phyloP scores from a whole-genome alignment of 2,329 filamentous ascomycete genomes.

The Plectosphaerella cucumerina region DNA sequence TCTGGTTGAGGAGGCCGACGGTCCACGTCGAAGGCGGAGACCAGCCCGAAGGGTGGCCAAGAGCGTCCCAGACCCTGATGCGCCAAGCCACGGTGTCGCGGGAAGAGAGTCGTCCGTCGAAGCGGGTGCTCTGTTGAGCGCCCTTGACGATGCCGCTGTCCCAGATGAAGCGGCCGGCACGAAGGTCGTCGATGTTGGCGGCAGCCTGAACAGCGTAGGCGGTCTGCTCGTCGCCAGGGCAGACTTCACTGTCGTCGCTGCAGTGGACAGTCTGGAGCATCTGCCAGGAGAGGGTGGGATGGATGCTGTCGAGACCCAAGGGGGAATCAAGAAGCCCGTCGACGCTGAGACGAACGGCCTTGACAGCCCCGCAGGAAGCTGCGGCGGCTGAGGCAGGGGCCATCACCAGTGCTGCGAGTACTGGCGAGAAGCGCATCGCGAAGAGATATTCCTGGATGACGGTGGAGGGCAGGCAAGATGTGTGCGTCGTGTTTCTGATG shows the following conservation, averaged over 20 bases:
- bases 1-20: constrained; percentile 4
- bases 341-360: constrained; percentile 5
- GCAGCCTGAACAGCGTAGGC: constrained; percentile 6
- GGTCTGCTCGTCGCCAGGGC: constrained; percentile 6
- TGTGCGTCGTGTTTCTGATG: too few species aligned
- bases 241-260: not conserved
- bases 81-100: constrained; percentile 5
- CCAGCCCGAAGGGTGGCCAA: constrained; percentile 3
- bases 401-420: not conserved
- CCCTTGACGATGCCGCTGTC: constrained; percentile 1
- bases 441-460: too few species aligned
- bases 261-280: constrained; percentile 2
- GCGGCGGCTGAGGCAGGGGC: not conserved
- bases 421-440: not conserved
- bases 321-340: constrained; percentile 5
- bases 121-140: not conserved
- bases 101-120: not conserved
- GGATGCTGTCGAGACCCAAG: constrained; percentile 5
- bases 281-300: constrained; percentile 5
- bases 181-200: constrained; percentile 2
- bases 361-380: constrained; percentile 3
- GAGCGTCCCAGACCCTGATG: constrained; percentile 5
- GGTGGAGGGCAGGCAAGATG: too few species aligned
- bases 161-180: constrained; percentile 5
- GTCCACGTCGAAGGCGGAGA: constrained; percentile 6